phyloP scores from a whole-genome alignment of 2,329 filamentous ascomycete genomes.

The Penicillium sp. region DNA sequence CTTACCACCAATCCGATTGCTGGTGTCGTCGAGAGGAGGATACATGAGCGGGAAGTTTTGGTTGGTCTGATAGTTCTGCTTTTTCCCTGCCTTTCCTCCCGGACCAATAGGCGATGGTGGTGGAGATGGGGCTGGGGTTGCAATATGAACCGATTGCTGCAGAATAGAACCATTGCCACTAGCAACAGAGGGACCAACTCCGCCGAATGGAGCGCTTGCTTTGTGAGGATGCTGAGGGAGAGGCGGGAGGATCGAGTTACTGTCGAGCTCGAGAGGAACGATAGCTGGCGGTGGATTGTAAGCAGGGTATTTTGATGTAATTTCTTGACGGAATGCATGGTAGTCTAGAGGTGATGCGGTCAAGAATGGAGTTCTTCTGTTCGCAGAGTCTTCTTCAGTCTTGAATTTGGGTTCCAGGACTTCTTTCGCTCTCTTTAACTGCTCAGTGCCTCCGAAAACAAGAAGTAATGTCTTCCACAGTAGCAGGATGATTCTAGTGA shows the following conservation, averaged over 20 bases:
- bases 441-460: constrained; percentile 77
- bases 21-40: constrained; percentile 84
- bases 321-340: constrained; percentile 93
- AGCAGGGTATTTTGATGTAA: constrained; percentile 95
- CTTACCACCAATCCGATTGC: constrained; percentile 89
- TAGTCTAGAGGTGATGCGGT: constrained; percentile 95
- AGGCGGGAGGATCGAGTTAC: constrained; percentile 86
- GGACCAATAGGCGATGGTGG: constrained; percentile 85
- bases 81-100: constrained; percentile 91
- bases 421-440: constrained; percentile 74
- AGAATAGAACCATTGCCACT: constrained; percentile 71
- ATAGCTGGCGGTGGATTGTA: constrained; percentile 86
- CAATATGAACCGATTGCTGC: constrained; percentile 95
- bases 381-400: constrained; percentile 40
- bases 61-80: constrained; percentile 99
- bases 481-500: constrained; percentile 76
- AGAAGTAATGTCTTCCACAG: constrained; percentile 92
- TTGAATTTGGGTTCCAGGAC: constrained; percentile 65
- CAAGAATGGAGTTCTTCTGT: constrained; percentile 74
- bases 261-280: constrained; percentile 85
- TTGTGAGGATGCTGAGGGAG: constrained; percentile 74
- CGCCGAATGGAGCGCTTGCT: constrained; percentile 63
- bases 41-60: constrained; percentile 99
- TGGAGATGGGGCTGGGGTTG: constrained; percentile 94
- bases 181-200: constrained; percentile 53